Evolutionary conservation across 164 flowering plant species (phyloP), one percentile per base, ranked within the genome.

Genomic region (Houttuynia cordata): DNA sequence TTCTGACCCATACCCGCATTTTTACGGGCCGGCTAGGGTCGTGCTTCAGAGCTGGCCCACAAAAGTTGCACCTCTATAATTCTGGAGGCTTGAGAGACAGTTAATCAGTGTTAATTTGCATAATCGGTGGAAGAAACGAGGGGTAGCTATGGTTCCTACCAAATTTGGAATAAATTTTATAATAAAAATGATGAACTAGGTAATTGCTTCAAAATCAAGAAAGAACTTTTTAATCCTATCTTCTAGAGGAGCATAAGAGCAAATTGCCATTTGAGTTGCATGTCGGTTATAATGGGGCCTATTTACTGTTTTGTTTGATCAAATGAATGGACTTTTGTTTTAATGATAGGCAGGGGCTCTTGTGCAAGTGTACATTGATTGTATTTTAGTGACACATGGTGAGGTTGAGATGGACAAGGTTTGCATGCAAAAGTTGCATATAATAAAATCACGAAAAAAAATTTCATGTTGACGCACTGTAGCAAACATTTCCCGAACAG

Each of bases 361-460:
- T 60, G 97, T 94, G 71, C 87, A 94, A 66, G 96, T 94, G 24
- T 91, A 91, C 68, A 94, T 93, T 21, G 99, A 94, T 75, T 96
- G 97, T 58, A 88, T 97, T 65, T 70, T 94, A 66, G 99, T 94
- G 62, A 86, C 99, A 23, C 99, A 94, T 75, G 99, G 99, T 45
- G 99, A 97, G 60, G 97, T 94, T 45, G 99, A 94, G 73, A 94
- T 91, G 99, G 99, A 42, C 99, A 94, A 81, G 97, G 99, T 64
- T 75, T 94, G 62, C 99, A n/a, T n/a, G n/a, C n/a, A n/a, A n/a
- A n/a, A n/a, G n/a, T n/a, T n/a, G n/a, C n/a, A n/a, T n/a, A n/a
- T n/a, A n/a, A n/a, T n/a, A n/a, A n/a, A n/a, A n/a, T n/a, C n/a
- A n/a, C n/a, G n/a, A n/a, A n/a, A n/a, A n/a, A n/a, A n/a, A n/a